Evolutionary conservation across 306 rosid species (phyloP).

Genomic region (Vachellia pachyceras): DNA sequence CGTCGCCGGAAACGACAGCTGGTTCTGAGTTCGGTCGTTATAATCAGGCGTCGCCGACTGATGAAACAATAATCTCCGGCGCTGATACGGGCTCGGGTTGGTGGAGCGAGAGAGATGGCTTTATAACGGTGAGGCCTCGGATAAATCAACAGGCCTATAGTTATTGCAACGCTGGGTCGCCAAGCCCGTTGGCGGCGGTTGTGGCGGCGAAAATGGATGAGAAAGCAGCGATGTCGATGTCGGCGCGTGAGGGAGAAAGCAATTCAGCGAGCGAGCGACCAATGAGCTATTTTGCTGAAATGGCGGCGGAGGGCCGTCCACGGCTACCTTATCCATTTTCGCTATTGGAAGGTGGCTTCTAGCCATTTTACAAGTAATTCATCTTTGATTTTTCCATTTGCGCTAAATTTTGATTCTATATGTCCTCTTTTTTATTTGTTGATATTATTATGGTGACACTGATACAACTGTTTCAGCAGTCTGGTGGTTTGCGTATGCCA

Average conservation of each 20-base stretch:
- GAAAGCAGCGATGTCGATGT: not conserved
- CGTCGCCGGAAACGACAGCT: conserved; percentile 59
- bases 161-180: conserved; percentile 19
- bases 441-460: not conserved
- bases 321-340: conserved; percentile 96
- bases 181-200: conserved; percentile 38
- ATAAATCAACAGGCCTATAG: conserved; percentile 35
- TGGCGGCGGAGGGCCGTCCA: conserved; percentile 56
- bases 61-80: conserved; percentile 6
- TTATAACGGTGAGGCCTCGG: conserved; percentile 8
- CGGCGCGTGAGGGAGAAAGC: conserved; percentile 37
- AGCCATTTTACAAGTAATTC: conserved; percentile 30
- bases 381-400: conserved; percentile 41
- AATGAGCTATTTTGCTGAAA: conserved; percentile 50
- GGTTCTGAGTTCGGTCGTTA: conserved; percentile 45
- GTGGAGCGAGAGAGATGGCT: conserved; percentile 37
- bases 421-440: not conserved
- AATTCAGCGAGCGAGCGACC: conserved; percentile 34
- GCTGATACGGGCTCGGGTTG: conserved; percentile 3
- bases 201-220: conserved; percentile 15
- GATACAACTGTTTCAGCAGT: not conserved
- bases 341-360: conserved; percentile 75
- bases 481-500: too few relatives aligned
- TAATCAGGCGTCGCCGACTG: conserved; percentile 36
- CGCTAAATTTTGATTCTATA: conserved; percentile 22